phyloP scores from a whole-genome alignment of 2,329 filamentous ascomycete genomes.

The Nigrospora sphaerica region DNA sequence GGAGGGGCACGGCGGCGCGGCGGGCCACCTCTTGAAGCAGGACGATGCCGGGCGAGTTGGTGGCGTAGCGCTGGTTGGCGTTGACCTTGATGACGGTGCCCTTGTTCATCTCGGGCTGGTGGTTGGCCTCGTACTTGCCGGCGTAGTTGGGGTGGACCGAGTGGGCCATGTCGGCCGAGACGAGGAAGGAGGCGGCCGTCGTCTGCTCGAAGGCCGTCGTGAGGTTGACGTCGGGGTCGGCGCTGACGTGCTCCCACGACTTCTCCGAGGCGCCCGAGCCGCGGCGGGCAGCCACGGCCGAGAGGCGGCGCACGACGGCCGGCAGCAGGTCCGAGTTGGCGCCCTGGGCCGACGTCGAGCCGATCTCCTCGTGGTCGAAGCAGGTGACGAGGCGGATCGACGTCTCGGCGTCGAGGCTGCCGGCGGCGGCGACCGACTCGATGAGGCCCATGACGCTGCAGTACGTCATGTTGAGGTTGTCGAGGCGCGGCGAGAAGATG shows the following conservation, averaged over 20 bases:
- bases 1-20: conserved; percentile 70
- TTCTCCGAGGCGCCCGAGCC: conserved; percentile 44
- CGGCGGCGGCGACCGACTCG: conserved; percentile 57
- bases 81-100: conserved; percentile 92
- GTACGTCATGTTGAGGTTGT: conserved; percentile 96
- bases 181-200: conserved; percentile 80
- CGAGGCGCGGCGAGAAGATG: conserved; percentile 89
- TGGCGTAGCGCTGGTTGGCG: conserved; percentile 93
- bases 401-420: conserved; percentile 64
- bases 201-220: conserved; percentile 90
- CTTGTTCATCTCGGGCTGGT: conserved; percentile 92
- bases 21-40: conserved; percentile 82
- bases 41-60: conserved; percentile 91
- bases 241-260: conserved; percentile 53
- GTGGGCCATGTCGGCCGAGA: conserved; percentile 97
- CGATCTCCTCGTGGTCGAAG: conserved; percentile 98
- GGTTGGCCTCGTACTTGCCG: conserved; percentile 82
- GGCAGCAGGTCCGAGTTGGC: conserved; percentile 90
- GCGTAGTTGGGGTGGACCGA: conserved; percentile 92
- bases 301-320: conserved; percentile 77
- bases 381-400: conserved; percentile 87
- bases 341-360: conserved; percentile 85
- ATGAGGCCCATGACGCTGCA: conserved; percentile 84
- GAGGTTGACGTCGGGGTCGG: conserved; percentile 51
- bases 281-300: conserved; percentile 61